Percentiles rank a stretch among this genome's conserved stretches.
phyloP scores from a whole-genome alignment of 495 filamentous ascomycete species.

The Ascodesmis nigricans region DNA sequence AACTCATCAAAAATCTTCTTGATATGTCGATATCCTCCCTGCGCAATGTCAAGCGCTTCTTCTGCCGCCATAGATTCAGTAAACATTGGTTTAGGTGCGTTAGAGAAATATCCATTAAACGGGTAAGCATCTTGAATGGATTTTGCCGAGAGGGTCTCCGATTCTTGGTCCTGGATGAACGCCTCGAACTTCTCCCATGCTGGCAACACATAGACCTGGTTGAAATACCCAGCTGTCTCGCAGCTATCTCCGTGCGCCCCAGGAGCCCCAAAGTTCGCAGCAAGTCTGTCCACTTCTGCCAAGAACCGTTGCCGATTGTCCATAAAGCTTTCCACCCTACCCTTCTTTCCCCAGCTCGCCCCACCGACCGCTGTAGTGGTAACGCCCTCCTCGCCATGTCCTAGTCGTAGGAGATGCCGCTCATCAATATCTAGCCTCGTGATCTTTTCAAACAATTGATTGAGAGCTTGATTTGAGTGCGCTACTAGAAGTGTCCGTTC shows the following conservation, averaged over 20 bases:
- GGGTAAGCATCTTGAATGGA: conserved; percentile 56
- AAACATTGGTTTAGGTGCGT: conserved; percentile 74
- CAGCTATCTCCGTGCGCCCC: conserved; percentile 87
- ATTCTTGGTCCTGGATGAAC: conserved; percentile 24
- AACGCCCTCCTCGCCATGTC: conserved; percentile 86
- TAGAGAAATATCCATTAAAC: conserved; percentile 71
- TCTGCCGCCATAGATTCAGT: conserved; percentile 38
- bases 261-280: conserved; percentile 57
- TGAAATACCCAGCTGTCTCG: conserved; percentile 93
- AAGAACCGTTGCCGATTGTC: conserved; percentile 65
- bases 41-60: conserved; percentile 49
- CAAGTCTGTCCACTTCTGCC: conserved; percentile 67
- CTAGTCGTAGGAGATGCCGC: conserved; percentile 76
- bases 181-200: conserved; percentile 57
- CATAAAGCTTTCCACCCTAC: conserved; percentile 85
- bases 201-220: conserved; percentile 69
- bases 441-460: conserved; percentile 98
- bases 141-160: conserved; percentile 32
- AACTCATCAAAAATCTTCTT: conserved; percentile 80
- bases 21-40: conserved; percentile 79
- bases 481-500: conserved; percentile 86
- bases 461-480: conserved; percentile 92
- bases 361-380: conserved; percentile 58
- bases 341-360: conserved; percentile 91
- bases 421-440: conserved; percentile 85